phyloP scores from a whole-genome alignment of 805 yeast genomes.

The Saturnispora bothae region DNA sequence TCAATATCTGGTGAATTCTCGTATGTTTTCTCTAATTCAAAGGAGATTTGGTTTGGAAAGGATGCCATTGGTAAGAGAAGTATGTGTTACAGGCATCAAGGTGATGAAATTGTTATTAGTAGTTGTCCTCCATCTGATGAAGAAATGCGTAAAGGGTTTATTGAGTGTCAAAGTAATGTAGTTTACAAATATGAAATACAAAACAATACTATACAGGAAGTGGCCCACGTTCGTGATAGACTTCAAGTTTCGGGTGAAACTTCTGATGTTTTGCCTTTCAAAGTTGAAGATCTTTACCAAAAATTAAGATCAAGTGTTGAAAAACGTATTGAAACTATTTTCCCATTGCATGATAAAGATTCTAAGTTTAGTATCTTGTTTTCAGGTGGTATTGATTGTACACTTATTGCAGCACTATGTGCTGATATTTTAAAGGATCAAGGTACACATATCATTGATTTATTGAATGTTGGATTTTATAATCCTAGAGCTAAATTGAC shows the following conservation, averaged over 20 bases:
- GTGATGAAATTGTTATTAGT: conserved; percentile 34
- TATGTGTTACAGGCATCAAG: conserved; percentile 33
- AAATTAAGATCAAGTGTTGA: conserved; percentile 31
- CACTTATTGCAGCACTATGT: conserved; percentile 56
- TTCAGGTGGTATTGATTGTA: conserved; percentile 94
- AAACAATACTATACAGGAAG: conserved; percentile 12
- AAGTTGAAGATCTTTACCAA: conserved; percentile 18
- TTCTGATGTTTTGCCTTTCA: background rate
- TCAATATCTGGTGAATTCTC: conserved; percentile 78
- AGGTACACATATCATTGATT: conserved; percentile 39
- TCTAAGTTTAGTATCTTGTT: conserved; percentile 54
- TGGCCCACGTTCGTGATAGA: background rate
- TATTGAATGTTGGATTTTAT: conserved; percentile 88
- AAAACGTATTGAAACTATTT: conserved; percentile 48
- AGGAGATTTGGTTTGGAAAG: conserved; percentile 62
- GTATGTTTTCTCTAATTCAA: conserved; percentile 38
- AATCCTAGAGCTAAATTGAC: conserved; percentile 63
- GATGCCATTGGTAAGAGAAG: conserved; percentile 80
- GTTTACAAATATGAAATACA: conserved; percentile 35
- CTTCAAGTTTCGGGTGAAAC: background rate
- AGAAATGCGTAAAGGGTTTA: conserved; percentile 22
- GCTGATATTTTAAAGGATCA: conserved; percentile 22
- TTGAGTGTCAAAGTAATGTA: conserved; percentile 46
- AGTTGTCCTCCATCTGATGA: conserved; percentile 34
- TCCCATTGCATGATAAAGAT: conserved; percentile 36